Conservation (phyloP, 495 filamentous ascomycete species). For the Hypoxylon subgilvum region DNA sequence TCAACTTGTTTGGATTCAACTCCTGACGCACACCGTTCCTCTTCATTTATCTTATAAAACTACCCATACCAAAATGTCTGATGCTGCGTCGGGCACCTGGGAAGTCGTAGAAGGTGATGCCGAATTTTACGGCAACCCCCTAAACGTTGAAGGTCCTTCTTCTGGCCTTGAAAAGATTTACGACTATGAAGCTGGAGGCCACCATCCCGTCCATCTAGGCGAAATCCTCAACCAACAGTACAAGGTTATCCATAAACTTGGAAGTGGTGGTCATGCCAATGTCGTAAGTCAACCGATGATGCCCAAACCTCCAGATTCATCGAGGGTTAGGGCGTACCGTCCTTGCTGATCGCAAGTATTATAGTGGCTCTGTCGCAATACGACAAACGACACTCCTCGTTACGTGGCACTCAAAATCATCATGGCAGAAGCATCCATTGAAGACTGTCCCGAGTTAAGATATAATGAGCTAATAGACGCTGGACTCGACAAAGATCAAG, state of each 20-base stretch:
- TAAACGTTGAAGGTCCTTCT: background rate
- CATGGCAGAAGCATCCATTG: conserved; percentile 37
- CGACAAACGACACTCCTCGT: conserved; percentile 6
- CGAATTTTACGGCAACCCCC: too few species aligned
- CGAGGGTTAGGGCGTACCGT: too few species aligned
- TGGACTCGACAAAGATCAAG: conserved; percentile 6
- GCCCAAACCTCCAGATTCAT: too few species aligned
- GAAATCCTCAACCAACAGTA: conserved; percentile 46
- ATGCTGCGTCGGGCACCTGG: too few species aligned
- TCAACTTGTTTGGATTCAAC: too few species aligned
- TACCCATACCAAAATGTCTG: too few species aligned
- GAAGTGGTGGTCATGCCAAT: conserved; percentile 43
- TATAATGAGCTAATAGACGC: conserved; percentile 16
- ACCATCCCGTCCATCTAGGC: conserved; percentile 49
- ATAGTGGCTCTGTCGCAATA: conserved; percentile 44
- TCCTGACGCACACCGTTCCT: too few species aligned
- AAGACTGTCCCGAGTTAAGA: conserved; percentile 28
- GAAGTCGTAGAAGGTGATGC: too few species aligned
- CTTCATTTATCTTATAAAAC: too few species aligned
- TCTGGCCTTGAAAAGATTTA: conserved; percentile 34
- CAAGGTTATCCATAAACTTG: conserved; percentile 50
- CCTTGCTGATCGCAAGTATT: background rate
- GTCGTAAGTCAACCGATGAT: conserved; percentile 19
- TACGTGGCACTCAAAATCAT: conserved; percentile 46
- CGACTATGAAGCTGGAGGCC: conserved; percentile 42